Evolutionary conservation across 768 basidiomycete species (phyloP).

Genomic region (Suillus ampliporus): DNA sequence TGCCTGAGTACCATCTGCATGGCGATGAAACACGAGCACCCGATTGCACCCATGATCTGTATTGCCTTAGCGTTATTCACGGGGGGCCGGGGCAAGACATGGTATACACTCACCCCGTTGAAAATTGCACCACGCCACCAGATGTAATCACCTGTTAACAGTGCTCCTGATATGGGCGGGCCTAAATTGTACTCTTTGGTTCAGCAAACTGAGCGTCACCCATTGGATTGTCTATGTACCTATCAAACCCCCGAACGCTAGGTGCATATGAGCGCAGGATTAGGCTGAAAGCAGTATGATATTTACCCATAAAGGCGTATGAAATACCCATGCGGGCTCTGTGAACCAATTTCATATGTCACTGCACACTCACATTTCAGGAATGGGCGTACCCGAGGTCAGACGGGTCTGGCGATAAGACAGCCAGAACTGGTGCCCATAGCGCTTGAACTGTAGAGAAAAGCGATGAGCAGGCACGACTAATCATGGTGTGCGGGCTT

Average conservation of each 20-base stretch:
- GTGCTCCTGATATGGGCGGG: constrained; percentile 61
- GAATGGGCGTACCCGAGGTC: constrained; percentile 53
- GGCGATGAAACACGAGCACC: constrained; percentile 29
- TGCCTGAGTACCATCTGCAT: constrained; percentile 31
- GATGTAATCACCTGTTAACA: constrained; percentile 53
- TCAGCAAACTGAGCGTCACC: constrained; percentile 26
- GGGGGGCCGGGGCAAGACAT: background rate
- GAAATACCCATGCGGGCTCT: constrained; percentile 54
- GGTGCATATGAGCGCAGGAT: background rate
- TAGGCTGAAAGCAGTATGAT: constrained; percentile 8
- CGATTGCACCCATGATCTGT: constrained; percentile 30
- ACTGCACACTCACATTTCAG: background rate
- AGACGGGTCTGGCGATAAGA: constrained; percentile 50
- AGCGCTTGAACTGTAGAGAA: constrained; percentile 40
- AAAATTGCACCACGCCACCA: constrained; percentile 69
- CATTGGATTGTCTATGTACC: constrained; percentile 8
- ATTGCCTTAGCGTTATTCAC: background rate
- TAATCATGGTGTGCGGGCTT: constrained; percentile 14
- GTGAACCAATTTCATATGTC: background rate
- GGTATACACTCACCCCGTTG: constrained; percentile 42
- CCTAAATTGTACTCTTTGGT: constrained; percentile 47
- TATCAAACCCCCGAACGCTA: constrained; percentile 32
- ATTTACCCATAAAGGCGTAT: constrained; percentile 52
- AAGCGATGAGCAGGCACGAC: constrained; percentile 4
- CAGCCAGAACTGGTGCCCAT: constrained; percentile 50